A percentile compares a stretch with the other conserved stretches of the same genome.
phyloP scores from a whole-genome alignment of 495 filamentous ascomycete genomes.

The Friedmanniomyces endolithicus region DNA sequence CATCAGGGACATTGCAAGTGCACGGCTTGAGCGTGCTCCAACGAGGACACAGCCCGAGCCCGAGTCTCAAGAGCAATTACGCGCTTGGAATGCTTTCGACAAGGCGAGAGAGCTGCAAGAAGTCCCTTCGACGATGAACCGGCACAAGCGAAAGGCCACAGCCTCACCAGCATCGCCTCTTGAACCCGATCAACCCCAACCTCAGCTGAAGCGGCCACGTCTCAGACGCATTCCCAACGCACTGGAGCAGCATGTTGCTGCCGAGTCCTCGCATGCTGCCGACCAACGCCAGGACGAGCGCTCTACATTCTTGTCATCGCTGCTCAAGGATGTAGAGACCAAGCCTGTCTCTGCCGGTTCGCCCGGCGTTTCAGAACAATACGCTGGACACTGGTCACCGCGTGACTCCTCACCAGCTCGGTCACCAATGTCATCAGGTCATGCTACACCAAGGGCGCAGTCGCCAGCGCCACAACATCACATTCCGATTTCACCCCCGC shows the following conservation, averaged over 20 bases:
- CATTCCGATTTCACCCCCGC: constrained; percentile 54
- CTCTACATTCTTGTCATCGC: constrained; percentile 63
- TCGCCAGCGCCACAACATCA: constrained; percentile 63
- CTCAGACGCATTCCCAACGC: constrained; percentile 46
- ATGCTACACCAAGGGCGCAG: constrained; percentile 55
- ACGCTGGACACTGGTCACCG: constrained; percentile 31
- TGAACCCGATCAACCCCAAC: constrained; percentile 49
- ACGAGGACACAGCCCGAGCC: constrained; percentile 39
- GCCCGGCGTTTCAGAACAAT: constrained; percentile 12
- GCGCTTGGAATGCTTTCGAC: constrained; percentile 83
- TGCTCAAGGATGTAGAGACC: constrained; percentile 77
- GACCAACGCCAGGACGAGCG: constrained; percentile 28
- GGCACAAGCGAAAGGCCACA: constrained; percentile 64
- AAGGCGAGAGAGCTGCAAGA: constrained; percentile 52
- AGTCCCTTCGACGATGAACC: constrained; percentile 32
- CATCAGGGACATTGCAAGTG: constrained; percentile 48
- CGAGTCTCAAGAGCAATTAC: constrained; percentile 65
- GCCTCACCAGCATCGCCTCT: constrained; percentile 53
- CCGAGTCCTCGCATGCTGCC: constrained; percentile 27
- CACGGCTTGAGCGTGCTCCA: background rate
- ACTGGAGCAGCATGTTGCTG: constrained; percentile 32
- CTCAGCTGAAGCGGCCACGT: constrained; percentile 74
- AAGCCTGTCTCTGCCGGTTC: constrained; percentile 38
- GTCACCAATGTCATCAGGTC: constrained; percentile 56
- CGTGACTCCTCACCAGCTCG: constrained; percentile 57